phyloP scores from a whole-genome alignment of 139 green algal genomes.

The Desmodesmus armatus region DNA sequence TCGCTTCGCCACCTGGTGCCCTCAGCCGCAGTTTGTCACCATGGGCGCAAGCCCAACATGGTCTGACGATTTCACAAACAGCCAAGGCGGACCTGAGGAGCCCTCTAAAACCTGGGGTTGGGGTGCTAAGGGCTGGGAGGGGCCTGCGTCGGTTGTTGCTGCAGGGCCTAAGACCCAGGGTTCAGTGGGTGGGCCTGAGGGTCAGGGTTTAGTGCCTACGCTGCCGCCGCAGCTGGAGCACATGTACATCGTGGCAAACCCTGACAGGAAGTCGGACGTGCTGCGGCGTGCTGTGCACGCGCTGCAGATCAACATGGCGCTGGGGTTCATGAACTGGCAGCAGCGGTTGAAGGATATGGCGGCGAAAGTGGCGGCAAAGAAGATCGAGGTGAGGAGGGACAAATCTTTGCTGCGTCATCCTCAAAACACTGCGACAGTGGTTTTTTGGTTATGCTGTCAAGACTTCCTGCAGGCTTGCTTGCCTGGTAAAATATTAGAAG shows the following conservation, averaged over 20 bases:
- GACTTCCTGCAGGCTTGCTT: background rate
- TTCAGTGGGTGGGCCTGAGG: conserved; percentile 60
- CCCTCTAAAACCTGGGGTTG: conserved; percentile 58
- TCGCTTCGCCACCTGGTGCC: conserved; percentile 69
- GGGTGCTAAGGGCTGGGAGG: conserved; percentile 65
- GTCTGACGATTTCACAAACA: background rate
- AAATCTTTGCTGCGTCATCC: background rate
- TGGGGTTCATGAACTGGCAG: conserved; percentile 99
- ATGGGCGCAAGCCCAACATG: conserved; percentile 15
- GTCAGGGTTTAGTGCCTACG: conserved; percentile 54
- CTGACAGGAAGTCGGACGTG: conserved; percentile 78
- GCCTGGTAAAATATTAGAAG: too few species aligned
- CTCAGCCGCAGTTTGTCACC: conserved; percentile 55
- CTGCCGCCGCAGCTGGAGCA: conserved; percentile 81
- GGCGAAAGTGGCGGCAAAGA: conserved; percentile 85
- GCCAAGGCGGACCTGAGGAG: background rate
- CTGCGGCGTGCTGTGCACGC: conserved; percentile 89
- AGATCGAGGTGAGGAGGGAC: conserved; percentile 74
- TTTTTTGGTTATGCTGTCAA: too few species aligned
- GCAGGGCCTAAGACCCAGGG: conserved; percentile 43
- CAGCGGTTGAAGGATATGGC: conserved; percentile 85
- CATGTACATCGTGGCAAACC: conserved; percentile 60
- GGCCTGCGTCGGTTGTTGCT: conserved; percentile 38
- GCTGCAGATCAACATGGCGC: conserved; percentile 67
- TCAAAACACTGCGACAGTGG: too few species aligned